Evolutionary conservation across 306 rosid genomes (phyloP).

Genomic region (Prunus fruticosa): DNA sequence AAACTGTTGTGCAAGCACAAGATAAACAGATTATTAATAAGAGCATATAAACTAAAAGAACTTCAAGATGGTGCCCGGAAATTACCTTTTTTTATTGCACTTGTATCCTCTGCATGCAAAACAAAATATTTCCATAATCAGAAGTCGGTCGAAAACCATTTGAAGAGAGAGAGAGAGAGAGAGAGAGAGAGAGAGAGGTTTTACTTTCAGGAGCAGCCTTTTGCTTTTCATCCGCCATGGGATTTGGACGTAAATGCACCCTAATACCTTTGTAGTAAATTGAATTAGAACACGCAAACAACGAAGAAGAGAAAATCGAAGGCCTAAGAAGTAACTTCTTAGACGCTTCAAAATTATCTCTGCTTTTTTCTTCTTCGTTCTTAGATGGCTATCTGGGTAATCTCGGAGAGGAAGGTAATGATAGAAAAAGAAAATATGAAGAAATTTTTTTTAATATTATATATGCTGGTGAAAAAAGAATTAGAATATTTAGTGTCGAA

Average conservation of each 20-base stretch:
- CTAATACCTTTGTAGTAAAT: background rate
- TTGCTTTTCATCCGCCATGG: background rate
- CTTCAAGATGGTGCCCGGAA: background rate
- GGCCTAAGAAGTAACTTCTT: background rate
- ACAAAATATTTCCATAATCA: background rate
- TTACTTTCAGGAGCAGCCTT: background rate
- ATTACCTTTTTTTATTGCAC: background rate
- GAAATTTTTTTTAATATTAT: no score
- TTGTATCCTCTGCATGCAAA: background rate
- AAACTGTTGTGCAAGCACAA: conserved; percentile 2
- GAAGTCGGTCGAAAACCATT: background rate
- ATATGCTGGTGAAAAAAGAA: background rate
- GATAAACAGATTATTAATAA: background rate
- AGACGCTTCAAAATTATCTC: background rate
- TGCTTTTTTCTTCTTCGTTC: background rate
- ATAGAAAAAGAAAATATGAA: background rate
- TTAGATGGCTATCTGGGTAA: background rate
- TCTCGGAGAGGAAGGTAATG: background rate
- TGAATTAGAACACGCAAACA: background rate
- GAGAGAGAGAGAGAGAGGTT: background rate
- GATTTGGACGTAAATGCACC: background rate
- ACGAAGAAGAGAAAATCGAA: background rate
- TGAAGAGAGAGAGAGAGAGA: background rate
- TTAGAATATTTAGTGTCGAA: background rate
- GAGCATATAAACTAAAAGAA: background rate